Conservation (phyloP, 768 basidiomycete species). For the Leccinum variicolor region DNA sequence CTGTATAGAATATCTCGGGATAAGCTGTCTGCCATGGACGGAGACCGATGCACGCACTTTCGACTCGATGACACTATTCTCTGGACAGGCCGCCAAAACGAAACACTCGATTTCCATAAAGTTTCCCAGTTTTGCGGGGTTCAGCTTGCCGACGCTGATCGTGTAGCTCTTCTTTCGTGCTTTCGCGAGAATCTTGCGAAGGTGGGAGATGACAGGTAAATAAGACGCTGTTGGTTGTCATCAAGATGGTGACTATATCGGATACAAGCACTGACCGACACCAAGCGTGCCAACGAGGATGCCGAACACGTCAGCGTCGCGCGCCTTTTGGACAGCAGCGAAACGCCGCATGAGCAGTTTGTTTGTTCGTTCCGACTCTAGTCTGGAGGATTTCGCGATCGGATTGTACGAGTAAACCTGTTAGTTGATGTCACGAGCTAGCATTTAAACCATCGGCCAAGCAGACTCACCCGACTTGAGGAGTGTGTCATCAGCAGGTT, state of each 20-base stretch:
- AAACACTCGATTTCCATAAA: conserved; percentile 97
- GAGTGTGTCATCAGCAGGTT: conserved; percentile 87
- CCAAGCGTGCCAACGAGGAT: conserved; percentile 94
- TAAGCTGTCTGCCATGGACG: not conserved
- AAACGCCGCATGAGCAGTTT: conserved; percentile 88
- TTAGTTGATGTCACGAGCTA: not conserved
- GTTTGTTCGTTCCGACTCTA: conserved; percentile 72
- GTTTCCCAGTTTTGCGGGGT: conserved; percentile 92
- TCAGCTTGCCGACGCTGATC: conserved; percentile 91
- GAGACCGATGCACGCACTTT: conserved; percentile 40
- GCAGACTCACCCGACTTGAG: conserved; percentile 47
- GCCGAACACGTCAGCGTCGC: conserved; percentile 91
- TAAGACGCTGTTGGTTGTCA: conserved; percentile 59
- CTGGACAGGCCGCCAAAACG: conserved; percentile 90
- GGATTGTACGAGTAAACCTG: conserved; percentile 84
- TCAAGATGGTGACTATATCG: not conserved
- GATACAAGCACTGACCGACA: conserved; percentile 51
- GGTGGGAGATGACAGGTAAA: conserved; percentile 75
- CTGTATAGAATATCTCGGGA: conserved; percentile 34
- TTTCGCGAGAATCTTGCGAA: conserved; percentile 65
- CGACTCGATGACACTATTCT: conserved; percentile 79
- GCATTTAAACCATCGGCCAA: not conserved
- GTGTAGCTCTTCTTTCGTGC: conserved; percentile 91
- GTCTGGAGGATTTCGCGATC: conserved; percentile 35
- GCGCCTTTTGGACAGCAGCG: conserved; percentile 78